Evolutionary conservation across 2,329 filamentous ascomycete species (phyloP).

Genomic region (Byssoonygena ceratinophila): DNA sequence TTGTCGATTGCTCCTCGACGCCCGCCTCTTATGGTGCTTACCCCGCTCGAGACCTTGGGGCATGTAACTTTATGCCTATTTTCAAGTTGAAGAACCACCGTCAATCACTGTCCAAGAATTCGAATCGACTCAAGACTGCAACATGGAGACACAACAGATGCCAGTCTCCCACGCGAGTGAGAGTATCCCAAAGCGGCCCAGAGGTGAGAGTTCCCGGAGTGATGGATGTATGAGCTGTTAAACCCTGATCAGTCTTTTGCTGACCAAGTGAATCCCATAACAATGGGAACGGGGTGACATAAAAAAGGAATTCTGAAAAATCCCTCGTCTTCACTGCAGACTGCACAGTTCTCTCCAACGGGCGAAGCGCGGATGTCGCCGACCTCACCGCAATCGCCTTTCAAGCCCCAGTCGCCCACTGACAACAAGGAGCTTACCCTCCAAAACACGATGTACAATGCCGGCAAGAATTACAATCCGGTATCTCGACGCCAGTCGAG

Average conservation of each 20-base stretch:
- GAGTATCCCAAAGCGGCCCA: constrained; percentile 31
- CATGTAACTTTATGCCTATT: neutral
- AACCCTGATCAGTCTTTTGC: neutral
- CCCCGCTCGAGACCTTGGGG: neutral
- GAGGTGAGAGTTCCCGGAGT: constrained; percentile 26
- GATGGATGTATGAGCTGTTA: neutral
- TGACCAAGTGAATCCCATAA: neutral
- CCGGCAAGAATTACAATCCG: constrained; percentile 64
- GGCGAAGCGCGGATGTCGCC: constrained; percentile 25
- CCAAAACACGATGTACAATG: constrained; percentile 89
- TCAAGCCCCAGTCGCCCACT: constrained; percentile 36
- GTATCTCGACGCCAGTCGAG: constrained; percentile 60
- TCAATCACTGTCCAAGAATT: too few species aligned
- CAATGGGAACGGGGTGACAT: neutral
- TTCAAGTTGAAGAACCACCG: too few species aligned
- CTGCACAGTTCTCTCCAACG: constrained; percentile 41
- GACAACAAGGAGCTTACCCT: constrained; percentile 78
- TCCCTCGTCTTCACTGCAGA: constrained; percentile 50
- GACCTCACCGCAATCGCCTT: constrained; percentile 24
- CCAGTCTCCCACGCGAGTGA: constrained; percentile 22
- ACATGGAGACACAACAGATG: constrained; percentile 8
- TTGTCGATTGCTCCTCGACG: neutral
- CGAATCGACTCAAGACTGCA: too few species aligned
- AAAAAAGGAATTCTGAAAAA: constrained; percentile 83
- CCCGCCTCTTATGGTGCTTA: neutral